Evolutionary conservation across 768 basidiomycete species (phyloP), one percentile per base, ranked within the genome.

Genomic region (Panellus pusillus): DNA sequence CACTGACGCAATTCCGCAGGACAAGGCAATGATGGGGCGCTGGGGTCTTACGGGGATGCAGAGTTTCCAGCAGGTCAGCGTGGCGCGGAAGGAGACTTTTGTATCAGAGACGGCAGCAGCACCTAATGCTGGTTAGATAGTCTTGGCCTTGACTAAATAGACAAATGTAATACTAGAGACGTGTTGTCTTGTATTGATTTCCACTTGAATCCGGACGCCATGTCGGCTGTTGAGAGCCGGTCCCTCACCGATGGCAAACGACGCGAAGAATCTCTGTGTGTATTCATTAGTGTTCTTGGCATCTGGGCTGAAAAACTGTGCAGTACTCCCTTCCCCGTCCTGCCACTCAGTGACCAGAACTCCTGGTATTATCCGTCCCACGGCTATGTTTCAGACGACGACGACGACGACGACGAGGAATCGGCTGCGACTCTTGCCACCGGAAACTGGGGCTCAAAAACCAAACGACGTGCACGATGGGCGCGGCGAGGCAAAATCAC

Each of bases 1-100:
- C 20, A 50, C n/a, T 6, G 40, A 47, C 37, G 17, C 18, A 29
- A 50, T 13, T 41, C 37, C 62, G 36, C 63, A 90, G 83, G 96
- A 98, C 71, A 96, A 95, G 68, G 80, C 86, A 9, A 91, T 98
- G 93, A 90, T 98, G 84, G 74, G 70, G 5, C 82, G 93, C 39
- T 97, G 93, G 94, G 96, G 96, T 29, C 75, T 98, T 28, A 77
- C 87, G 57, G 95, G 95, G 29, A 93, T 97, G 91, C 76, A 75
- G 50, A 93, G 90, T 65, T 98, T 98, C 69, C 89, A 91, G 66
- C 87, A 93, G 64, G 65, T 70, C 18, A 76, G 72, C 54, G 81
- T 89, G 31, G 79, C 78, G 18, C 71, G 70, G 51, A 84, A 82
- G 63, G 85, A 85, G 66, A 73, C 64, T 18, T 49, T 63, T n/a